These are phyloP conservation scores for Globisporangium yorkense DNA, from an alignment of 352 stramenopile genomes.

Conservation along the genomic window DNA sequence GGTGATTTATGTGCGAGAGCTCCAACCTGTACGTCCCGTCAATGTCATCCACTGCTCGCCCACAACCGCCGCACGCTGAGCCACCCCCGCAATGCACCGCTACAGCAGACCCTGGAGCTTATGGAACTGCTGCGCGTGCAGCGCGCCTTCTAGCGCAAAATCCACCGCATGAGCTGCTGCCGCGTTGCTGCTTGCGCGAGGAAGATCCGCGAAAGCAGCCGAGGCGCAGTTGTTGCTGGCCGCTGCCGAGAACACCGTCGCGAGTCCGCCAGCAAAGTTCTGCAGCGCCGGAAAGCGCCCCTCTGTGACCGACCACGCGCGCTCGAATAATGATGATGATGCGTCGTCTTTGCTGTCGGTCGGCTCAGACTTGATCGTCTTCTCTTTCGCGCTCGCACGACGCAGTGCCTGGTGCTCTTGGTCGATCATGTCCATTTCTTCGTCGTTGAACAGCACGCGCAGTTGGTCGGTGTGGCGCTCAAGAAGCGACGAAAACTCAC, in stretches of 20 bases:
- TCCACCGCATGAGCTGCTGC: constrained; percentile 6
- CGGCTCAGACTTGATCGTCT: constrained; percentile 15
- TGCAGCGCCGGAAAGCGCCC: constrained; percentile 44
- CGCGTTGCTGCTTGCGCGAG: background rate
- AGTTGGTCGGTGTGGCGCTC: constrained; percentile 24
- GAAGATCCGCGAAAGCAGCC: constrained; percentile 7
- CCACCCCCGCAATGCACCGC: too few relatives aligned
- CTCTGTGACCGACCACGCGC: constrained; percentile 27
- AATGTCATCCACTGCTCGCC: too few relatives aligned
- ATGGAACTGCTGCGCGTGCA: constrained; percentile 36
- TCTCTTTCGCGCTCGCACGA: constrained; percentile 18
- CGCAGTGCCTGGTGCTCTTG: constrained; percentile 31
- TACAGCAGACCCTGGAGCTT: constrained; percentile 14
- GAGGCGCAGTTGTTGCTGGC: constrained; percentile 2
- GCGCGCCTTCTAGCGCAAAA: constrained; percentile 22
- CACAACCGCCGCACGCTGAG: too few relatives aligned
- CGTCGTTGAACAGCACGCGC: constrained; percentile 18
- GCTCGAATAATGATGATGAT: constrained; percentile 40
- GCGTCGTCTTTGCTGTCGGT: constrained; percentile 16
- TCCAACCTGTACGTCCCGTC: too few relatives aligned
- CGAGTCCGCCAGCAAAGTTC: constrained; percentile 50
- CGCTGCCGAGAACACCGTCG: constrained; percentile 27
- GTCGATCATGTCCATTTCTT: constrained; percentile 28
- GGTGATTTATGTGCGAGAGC: too few relatives aligned
- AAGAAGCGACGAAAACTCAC: constrained; percentile 41